A percentile compares a stretch with the other conserved stretches of the same genome.
Conservation (phyloP, 306 rosid genomes). For the Quercus wislizeni region DNA sequence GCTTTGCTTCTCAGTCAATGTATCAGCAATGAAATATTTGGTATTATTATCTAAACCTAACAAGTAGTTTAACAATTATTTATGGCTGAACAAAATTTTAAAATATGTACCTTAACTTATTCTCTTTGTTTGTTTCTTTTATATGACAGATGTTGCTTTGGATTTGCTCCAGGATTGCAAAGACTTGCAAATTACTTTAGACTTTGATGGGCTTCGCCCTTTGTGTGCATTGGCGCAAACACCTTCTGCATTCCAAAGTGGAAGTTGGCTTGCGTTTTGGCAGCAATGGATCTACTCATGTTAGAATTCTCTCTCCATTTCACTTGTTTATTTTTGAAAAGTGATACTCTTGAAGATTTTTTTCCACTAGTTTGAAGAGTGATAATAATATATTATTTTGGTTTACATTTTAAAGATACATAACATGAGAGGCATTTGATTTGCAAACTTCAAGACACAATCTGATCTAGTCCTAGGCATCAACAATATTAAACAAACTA, state of each 20-base stretch:
- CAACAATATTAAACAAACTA: too few relatives aligned
- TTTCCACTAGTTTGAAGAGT: too few relatives aligned
- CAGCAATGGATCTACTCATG: conserved; percentile 4
- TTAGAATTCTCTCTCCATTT: background rate
- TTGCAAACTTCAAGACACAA: too few relatives aligned
- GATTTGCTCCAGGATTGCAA: background rate
- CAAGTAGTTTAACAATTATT: too few relatives aligned
- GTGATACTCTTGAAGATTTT: too few relatives aligned
- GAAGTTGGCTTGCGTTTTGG: background rate
- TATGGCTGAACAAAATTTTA: too few relatives aligned
- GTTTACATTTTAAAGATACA: too few relatives aligned
- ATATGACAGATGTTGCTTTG: conserved; percentile 7
- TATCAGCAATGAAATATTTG: background rate
- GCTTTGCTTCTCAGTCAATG: conserved; percentile 4
- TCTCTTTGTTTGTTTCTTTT: background rate
- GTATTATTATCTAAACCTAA: background rate
- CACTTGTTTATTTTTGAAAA: too few relatives aligned
- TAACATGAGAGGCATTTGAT: too few relatives aligned
- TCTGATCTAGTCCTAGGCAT: too few relatives aligned
- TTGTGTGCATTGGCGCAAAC: conserved; percentile 13
- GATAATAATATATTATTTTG: too few relatives aligned
- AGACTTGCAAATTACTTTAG: background rate
- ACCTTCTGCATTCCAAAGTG: conserved; percentile 10
- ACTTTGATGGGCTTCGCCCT: conserved; percentile 10
- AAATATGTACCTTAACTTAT: too few relatives aligned